Conservation (phyloP, 2,329 filamentous ascomycete species). For the Lecanicillium sp. region DNA sequence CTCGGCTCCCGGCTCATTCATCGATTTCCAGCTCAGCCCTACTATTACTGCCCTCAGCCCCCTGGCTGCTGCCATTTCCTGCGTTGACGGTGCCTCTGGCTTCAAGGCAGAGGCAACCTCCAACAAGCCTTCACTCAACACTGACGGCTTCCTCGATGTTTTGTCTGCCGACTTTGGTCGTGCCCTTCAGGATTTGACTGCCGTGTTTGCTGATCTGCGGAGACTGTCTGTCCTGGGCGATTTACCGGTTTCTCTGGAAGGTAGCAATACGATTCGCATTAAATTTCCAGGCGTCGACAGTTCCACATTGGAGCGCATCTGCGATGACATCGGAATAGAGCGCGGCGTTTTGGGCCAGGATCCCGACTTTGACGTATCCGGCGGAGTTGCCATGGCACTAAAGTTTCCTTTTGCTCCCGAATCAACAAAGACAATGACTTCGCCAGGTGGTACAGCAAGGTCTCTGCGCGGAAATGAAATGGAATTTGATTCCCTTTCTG, state of each 20-base stretch:
- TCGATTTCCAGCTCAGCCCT: slow-evolving; percentile 84
- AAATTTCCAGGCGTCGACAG: slow-evolving; percentile 89
- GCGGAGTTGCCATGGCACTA: slow-evolving; percentile 66
- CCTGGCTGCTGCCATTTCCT: slow-evolving; percentile 49
- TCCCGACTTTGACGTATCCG: slow-evolving; percentile 57
- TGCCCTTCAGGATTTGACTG: slow-evolving; percentile 74
- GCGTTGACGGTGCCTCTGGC: slow-evolving; percentile 33
- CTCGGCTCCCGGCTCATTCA: slow-evolving; percentile 62
- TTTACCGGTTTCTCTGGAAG: slow-evolving; percentile 69
- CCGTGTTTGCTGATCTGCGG: slow-evolving; percentile 73
- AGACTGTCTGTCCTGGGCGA: slow-evolving; percentile 72
- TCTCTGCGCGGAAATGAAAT: slow-evolving; percentile 35
- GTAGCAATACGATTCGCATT: slow-evolving; percentile 61
- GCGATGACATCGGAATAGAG: slow-evolving; percentile 77
- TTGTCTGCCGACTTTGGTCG: slow-evolving; percentile 84
- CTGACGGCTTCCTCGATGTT: slow-evolving; percentile 74
- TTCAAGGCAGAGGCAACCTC: slow-evolving; percentile 30
- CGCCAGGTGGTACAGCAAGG: slow-evolving; percentile 39
- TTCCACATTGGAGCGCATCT: slow-evolving; percentile 72
- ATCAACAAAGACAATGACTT: slow-evolving; percentile 28
- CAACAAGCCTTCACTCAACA: slow-evolving; percentile 60
- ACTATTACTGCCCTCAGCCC: slow-evolving; percentile 83
- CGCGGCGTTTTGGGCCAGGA: slow-evolving; percentile 77
- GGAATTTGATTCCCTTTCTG: slow-evolving; percentile 27
- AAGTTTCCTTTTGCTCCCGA: slow-evolving; percentile 79